Conservation (phyloP, 2,329 filamentous ascomycete species). For the Colletotrichum caudatum region DNA sequence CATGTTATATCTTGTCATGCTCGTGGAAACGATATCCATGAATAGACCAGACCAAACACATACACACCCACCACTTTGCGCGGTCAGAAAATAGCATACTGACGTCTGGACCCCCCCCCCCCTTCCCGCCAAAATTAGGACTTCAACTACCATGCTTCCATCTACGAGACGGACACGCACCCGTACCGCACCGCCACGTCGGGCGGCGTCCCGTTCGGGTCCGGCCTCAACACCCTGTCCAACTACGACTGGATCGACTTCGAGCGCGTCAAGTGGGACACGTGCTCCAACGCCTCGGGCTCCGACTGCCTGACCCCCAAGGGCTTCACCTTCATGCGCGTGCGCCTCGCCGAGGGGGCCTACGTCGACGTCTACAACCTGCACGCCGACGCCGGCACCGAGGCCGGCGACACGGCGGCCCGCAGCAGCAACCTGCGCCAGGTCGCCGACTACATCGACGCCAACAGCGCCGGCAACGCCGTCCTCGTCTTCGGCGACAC, state of each 20-base stretch:
- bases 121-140: conserved; percentile 5
- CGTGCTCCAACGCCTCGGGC: conserved; percentile 67
- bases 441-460: conserved; percentile 67
- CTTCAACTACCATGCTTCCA: conserved; percentile 70
- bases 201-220: conserved; percentile 73
- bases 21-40: not conserved
- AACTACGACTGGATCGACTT: conserved; percentile 69
- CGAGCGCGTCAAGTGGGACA: conserved; percentile 68
- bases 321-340: conserved; percentile 76
- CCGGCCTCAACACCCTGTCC: conserved; percentile 73
- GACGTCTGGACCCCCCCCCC: not conserved
- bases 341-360: conserved; percentile 62
- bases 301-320: conserved; percentile 76
- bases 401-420: conserved; percentile 64
- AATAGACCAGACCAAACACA: no score
- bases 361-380: conserved; percentile 75
- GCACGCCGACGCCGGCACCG: conserved; percentile 73
- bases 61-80: not conserved
- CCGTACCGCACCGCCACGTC: conserved; percentile 72
- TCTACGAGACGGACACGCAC: conserved; percentile 72
- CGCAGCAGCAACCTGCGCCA: conserved; percentile 71
- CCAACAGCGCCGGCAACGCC: conserved; percentile 68
- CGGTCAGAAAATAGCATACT: conserved; percentile 1
- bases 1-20: not conserved
- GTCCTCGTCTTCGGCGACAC: conserved; percentile 75